Evolutionary conservation across 306 rosid genomes (phyloP), one percentile per base, ranked within the genome.

Genomic region (Betula pendula): DNA sequence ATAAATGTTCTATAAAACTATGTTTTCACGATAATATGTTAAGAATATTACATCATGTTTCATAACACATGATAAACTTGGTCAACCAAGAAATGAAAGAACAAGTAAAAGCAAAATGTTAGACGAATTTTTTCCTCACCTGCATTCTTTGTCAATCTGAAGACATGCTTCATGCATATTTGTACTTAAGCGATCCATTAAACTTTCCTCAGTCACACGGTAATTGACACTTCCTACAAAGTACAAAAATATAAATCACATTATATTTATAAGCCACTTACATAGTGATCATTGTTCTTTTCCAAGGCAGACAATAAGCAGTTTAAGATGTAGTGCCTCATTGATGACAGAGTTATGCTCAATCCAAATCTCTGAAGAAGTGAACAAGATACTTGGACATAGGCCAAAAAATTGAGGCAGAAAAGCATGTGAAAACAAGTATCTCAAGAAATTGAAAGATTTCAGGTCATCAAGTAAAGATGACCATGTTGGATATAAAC

Each of bases 161-260:
- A 88, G 92, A 76, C 92, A 89, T 52, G 90, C 82, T 69, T 88
- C 84, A 75, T 87, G 90, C 89, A 88, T 84, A 77, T 87, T 88
- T 68, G 85, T 93, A 68, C 74, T 75, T 68, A 88, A 66, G 69
- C 89, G 88, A 33, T 93, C 91, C 85, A 78, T 87, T 92, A 93
- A 72, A 77, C 91, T 87, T 80, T 91, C 93, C 63, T 71, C 77
- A 0, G 92, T 88, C 72, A 90, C 92, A n/a, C 82, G 86, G 65
- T 35, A 90, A 49, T 45, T 77, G 66, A 75, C 70, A 72, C 27
- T 31, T 78, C 82, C 96, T 89, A 68, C 79, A 84, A 70, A 75
- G 47, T 8, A 65, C 17, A 17, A 31, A 60, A 5, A 16, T 60
- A 15, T 60, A 16, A 6, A 19, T 31, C 20, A 62, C n/a, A 31